These are phyloP conservation scores for Saxophila tyrrhenica DNA, from an alignment of 495 filamentous ascomycete species.

Conservation along the genomic window DNA sequence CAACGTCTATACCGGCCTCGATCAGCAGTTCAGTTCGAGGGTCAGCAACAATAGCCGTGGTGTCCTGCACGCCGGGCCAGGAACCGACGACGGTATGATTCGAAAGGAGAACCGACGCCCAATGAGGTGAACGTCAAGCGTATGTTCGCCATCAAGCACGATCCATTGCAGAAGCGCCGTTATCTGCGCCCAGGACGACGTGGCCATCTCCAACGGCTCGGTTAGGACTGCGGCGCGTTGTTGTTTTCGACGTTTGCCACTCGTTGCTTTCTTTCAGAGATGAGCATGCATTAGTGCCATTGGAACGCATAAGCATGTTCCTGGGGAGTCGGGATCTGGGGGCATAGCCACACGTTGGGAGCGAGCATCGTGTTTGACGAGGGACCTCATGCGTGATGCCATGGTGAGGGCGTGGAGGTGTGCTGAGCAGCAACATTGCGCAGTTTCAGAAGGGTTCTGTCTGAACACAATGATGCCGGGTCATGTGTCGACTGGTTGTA, in stretches of 20 bases:
- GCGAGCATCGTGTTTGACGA: not conserved
- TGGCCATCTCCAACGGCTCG: not conserved
- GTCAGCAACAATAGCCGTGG: not conserved
- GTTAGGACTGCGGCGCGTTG: not conserved
- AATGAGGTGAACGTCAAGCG: not conserved
- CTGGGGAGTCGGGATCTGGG: not conserved
- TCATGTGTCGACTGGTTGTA: not conserved
- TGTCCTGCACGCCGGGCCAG: not conserved
- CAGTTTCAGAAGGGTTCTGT: not conserved
- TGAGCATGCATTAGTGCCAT: slow-evolving; percentile 5
- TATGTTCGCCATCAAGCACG: not conserved
- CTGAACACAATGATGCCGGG: not conserved
- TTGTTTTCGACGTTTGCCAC: not conserved
- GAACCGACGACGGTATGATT: not conserved
- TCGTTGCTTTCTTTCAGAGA: not conserved
- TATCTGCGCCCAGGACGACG: not conserved
- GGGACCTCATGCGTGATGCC: not conserved
- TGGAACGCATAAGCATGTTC: too few relatives aligned
- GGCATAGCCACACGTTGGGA: not conserved
- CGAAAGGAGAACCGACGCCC: not conserved
- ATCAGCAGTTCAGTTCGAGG: not conserved
- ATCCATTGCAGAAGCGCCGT: not conserved
- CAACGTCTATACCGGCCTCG: not conserved
- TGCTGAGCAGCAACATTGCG: not conserved
- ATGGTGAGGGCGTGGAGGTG: not conserved